Percentiles rank a stretch among this genome's conserved stretches.
These are phyloP conservation scores for Brassica cretica DNA, from an alignment of 345 rosid genomes.

Conservation along the genomic window DNA sequence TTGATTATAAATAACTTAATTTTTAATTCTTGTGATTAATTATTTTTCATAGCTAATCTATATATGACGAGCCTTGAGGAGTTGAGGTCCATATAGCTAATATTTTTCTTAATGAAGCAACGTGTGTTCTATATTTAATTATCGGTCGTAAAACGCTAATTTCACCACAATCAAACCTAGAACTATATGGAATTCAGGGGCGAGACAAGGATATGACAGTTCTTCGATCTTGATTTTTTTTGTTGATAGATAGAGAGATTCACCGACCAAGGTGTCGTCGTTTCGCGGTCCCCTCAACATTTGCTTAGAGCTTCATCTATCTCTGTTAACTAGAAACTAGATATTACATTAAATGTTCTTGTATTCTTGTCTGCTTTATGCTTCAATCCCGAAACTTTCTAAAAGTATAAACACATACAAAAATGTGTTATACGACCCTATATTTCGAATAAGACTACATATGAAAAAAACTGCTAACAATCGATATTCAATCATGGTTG, in stretches of 20 bases:
- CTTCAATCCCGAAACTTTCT: not conserved
- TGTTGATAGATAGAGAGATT: constrained; percentile 30
- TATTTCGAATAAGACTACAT: not conserved
- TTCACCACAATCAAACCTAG: not conserved
- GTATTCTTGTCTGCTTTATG: constrained; percentile 30
- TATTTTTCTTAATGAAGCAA: not conserved
- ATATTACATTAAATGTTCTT: constrained; percentile 34
- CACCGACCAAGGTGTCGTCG: constrained; percentile 38
- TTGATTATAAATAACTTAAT: no score
- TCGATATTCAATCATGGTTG: not conserved
- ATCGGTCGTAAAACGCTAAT: not conserved
- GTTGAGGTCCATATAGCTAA: not conserved
- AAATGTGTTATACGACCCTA: not conserved
- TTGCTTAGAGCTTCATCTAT: constrained; percentile 38
- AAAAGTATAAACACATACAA: not conserved
- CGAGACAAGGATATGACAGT: constrained; percentile 33
- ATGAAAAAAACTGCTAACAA: not conserved
- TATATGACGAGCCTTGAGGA: no score
- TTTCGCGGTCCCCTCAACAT: constrained; percentile 36
- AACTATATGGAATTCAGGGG: not conserved
- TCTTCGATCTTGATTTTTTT: constrained; percentile 6
- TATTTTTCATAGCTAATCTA: no score
- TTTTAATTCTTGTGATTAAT: no score
- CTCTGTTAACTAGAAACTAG: constrained; percentile 9
- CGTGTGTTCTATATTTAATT: not conserved